Evolutionary conservation across 1,284 basidiomycete species (phyloP).

Genomic region (Chondrostereum purpureum): DNA sequence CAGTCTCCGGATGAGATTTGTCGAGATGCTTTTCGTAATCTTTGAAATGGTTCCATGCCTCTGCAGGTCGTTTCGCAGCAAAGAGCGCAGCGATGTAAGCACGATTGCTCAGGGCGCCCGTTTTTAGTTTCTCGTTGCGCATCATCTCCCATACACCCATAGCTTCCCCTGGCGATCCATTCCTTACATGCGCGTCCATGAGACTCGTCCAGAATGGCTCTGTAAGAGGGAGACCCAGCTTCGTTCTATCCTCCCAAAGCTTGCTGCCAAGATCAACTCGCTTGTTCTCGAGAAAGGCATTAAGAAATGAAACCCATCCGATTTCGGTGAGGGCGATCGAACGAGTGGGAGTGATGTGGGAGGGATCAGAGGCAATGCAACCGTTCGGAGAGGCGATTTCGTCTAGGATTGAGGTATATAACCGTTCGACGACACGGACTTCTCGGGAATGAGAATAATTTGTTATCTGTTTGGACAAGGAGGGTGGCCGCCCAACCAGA

Average conservation of each 20-base stretch:
- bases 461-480: slow-evolving; percentile 43
- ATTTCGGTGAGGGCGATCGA: slow-evolving; percentile 46
- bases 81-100: slow-evolving; percentile 55
- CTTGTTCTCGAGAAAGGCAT: slow-evolving; percentile 48
- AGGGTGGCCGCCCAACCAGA: slow-evolving; percentile 40
- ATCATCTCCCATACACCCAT: slow-evolving; percentile 56
- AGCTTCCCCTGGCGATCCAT: slow-evolving; percentile 40
- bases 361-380: slow-evolving; percentile 37
- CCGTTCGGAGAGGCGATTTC: slow-evolving; percentile 42
- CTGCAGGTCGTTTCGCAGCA: slow-evolving; percentile 34
- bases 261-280: slow-evolving; percentile 47
- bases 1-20: slow-evolving; percentile 15
- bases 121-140: slow-evolving; percentile 41
- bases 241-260: slow-evolving; percentile 59
- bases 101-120: slow-evolving; percentile 52
- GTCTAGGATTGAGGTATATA: slow-evolving; percentile 43
- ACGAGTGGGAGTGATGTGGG: slow-evolving; percentile 26
- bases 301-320: slow-evolving; percentile 58
- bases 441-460: slow-evolving; percentile 32
- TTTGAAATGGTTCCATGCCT: slow-evolving; percentile 48
- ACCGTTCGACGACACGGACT: slow-evolving; percentile 27
- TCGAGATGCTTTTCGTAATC: slow-evolving; percentile 1
- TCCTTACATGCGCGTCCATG: slow-evolving; percentile 50
- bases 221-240: slow-evolving; percentile 40
- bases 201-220: slow-evolving; percentile 58